Percentiles rank a stretch among this genome's conserved stretches.
These are phyloP conservation scores for Mortierella hygrophila DNA, from an alignment of 192 early-diverging fungal genomes.

Conservation along the genomic window DNA sequence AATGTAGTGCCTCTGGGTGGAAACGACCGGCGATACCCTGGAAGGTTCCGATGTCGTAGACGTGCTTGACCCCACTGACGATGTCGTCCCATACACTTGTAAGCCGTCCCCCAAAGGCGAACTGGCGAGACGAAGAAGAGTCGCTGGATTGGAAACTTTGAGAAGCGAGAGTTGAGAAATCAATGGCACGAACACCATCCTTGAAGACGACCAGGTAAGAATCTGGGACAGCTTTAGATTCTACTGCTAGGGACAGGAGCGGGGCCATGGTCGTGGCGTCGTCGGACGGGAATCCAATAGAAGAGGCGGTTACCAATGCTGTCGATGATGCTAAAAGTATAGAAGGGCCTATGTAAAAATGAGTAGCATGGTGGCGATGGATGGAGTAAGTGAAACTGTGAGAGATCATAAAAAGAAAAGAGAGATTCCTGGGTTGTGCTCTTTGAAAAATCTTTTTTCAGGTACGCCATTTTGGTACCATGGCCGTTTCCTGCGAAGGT, in stretches of 20 bases:
- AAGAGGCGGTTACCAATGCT: neutral
- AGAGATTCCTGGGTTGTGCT: too few species aligned
- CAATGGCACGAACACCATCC: conserved; percentile 13
- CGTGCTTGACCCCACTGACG: conserved; percentile 36
- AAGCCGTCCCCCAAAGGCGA: neutral
- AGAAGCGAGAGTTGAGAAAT: conserved; percentile 13
- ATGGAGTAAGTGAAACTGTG: too few species aligned
- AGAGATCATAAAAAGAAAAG: too few species aligned
- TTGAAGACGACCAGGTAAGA: conserved; percentile 52
- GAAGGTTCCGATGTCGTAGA: conserved; percentile 25
- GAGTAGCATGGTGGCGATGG: neutral
- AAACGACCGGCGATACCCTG: conserved; percentile 28
- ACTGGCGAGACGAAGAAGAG: neutral
- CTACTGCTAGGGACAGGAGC: conserved; percentile 22
- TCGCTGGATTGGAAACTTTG: neutral
- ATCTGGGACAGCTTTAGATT: conserved; percentile 32
- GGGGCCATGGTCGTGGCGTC: neutral
- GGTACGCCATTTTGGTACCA: too few species aligned
- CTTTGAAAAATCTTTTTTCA: too few species aligned
- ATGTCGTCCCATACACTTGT: conserved; percentile 11
- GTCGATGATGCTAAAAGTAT: neutral
- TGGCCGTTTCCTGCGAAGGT: too few species aligned
- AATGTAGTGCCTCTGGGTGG: conserved; percentile 30
- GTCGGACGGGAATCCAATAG: neutral
- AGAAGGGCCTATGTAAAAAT: neutral